These are phyloP conservation scores for Botrytis hyacinthi DNA, from an alignment of 2,329 filamentous ascomycete species.

Conservation along the genomic window DNA sequence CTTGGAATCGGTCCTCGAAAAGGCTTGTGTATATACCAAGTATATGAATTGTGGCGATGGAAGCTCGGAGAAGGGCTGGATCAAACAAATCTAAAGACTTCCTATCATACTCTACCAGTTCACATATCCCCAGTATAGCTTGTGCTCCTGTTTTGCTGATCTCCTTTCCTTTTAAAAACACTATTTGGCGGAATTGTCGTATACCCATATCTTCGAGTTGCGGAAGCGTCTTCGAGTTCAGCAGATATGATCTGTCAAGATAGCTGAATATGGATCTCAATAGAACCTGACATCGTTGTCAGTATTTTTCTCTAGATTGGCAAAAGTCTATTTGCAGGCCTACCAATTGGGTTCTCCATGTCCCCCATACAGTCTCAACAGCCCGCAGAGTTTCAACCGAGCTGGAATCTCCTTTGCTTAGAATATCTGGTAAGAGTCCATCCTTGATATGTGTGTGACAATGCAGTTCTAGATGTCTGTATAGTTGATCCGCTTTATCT, in stretches of 20 bases:
- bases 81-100: slow-evolving; percentile 56
- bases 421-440: slow-evolving; percentile 54
- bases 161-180: slow-evolving; percentile 40
- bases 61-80: slow-evolving; percentile 64
- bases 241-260: slow-evolving; percentile 83
- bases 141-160: slow-evolving; percentile 42
- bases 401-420: slow-evolving; percentile 48
- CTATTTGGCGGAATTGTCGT: slow-evolving; percentile 65
- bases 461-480: slow-evolving; percentile 60
- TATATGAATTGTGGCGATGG: slow-evolving; percentile 81
- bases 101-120: slow-evolving; percentile 73
- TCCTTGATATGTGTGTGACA: slow-evolving; percentile 67
- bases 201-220: slow-evolving; percentile 82
- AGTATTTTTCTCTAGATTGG: neutral
- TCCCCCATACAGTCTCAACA: slow-evolving; percentile 62
- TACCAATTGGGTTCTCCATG: slow-evolving; percentile 77
- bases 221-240: slow-evolving; percentile 65
- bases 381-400: slow-evolving; percentile 63
- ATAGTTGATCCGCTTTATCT: slow-evolving; percentile 58
- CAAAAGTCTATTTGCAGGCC: slow-evolving; percentile 35
- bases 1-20: slow-evolving; percentile 76
- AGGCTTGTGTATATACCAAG: slow-evolving; percentile 74
- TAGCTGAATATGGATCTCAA: slow-evolving; percentile 92
- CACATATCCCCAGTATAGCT: slow-evolving; percentile 63
- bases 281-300: slow-evolving; percentile 53